Percentiles rank a stretch among this genome's conserved stretches.
phyloP scores from a whole-genome alignment of 1,139 yeast genomes.

The Pichia sp. region DNA sequence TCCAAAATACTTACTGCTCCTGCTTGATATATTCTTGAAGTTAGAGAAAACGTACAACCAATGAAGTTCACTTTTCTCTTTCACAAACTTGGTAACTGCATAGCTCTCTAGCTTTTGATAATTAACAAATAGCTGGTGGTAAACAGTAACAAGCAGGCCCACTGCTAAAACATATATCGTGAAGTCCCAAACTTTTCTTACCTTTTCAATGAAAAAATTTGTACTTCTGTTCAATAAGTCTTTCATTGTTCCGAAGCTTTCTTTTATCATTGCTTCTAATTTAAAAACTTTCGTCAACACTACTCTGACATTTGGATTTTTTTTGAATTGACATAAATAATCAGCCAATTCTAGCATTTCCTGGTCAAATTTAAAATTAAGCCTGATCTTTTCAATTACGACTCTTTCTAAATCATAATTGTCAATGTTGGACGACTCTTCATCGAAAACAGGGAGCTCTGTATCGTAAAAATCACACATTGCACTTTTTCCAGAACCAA shows the following conservation, averaged over 20 bases:
- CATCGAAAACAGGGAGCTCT: constrained; percentile 32
- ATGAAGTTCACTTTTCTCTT: constrained; percentile 16
- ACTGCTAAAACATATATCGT: constrained; percentile 22
- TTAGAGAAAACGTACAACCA: constrained; percentile 23
- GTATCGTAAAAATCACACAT: constrained; percentile 38
- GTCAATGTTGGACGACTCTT: constrained; percentile 22
- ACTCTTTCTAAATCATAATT: constrained; percentile 28
- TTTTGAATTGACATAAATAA: constrained; percentile 23
- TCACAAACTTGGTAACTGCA: constrained; percentile 22
- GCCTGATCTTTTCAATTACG: constrained; percentile 23
- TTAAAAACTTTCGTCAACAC: constrained; percentile 17
- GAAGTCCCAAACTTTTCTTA: constrained; percentile 24
- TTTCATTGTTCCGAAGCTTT: constrained; percentile 21
- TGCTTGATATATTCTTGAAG: constrained; percentile 22
- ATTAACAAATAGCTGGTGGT: constrained; percentile 26
- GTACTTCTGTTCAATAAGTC: constrained; percentile 19
- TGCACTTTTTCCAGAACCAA: constrained; percentile 41
- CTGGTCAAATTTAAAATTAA: constrained; percentile 18
- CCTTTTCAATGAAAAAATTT: constrained; percentile 18
- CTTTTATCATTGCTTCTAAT: constrained; percentile 19
- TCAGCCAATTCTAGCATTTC: constrained; percentile 20
- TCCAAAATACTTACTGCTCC: constrained; percentile 26
- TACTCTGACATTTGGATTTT: constrained; percentile 19
- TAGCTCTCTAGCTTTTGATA: constrained; percentile 24
- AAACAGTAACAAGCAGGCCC: constrained; percentile 26